phyloP scores from a whole-genome alignment of 768 basidiomycete species.

The Calocybe cyanea region DNA sequence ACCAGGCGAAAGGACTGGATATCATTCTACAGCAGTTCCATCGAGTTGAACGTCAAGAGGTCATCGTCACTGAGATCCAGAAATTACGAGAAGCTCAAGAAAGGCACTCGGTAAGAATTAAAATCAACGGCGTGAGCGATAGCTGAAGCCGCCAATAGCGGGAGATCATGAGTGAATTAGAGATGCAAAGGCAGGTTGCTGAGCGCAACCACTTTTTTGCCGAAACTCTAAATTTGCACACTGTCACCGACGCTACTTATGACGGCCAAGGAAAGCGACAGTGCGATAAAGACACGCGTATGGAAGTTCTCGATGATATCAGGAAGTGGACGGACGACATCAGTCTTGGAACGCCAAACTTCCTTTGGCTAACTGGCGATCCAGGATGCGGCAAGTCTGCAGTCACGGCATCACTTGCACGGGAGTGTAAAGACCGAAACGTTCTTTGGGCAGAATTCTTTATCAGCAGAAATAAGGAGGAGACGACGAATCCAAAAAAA shows the following conservation, averaged over 20 bases:
- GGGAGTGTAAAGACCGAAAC: slow-evolving; percentile 10
- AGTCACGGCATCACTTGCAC: slow-evolving; percentile 14
- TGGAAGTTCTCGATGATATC: slow-evolving; percentile 11
- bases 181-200: not conserved
- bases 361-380: slow-evolving; percentile 17
- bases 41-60: no score
- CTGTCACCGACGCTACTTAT: slow-evolving; percentile 11
- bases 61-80: not conserved
- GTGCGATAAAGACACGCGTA: slow-evolving; percentile 14
- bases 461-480: slow-evolving; percentile 14
- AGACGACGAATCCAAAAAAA: slow-evolving; percentile 12
- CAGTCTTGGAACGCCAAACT: slow-evolving; percentile 1
- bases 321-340: slow-evolving; percentile 10
- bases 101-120: not conserved
- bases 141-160: not conserved
- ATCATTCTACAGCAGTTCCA: not conserved
- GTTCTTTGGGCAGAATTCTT: slow-evolving; percentile 16
- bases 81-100: not conserved
- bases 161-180: not conserved
- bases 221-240: not conserved
- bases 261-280: slow-evolving; percentile 13
- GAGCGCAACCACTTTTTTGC: not conserved
- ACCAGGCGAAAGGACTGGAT: slow-evolving; percentile 4
- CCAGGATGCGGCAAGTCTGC: slow-evolving; percentile 18
- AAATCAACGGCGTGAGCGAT: not conserved